Evolutionary conservation across 2,329 filamentous ascomycete species (phyloP).

Genomic region (Elsinoe australis): DNA sequence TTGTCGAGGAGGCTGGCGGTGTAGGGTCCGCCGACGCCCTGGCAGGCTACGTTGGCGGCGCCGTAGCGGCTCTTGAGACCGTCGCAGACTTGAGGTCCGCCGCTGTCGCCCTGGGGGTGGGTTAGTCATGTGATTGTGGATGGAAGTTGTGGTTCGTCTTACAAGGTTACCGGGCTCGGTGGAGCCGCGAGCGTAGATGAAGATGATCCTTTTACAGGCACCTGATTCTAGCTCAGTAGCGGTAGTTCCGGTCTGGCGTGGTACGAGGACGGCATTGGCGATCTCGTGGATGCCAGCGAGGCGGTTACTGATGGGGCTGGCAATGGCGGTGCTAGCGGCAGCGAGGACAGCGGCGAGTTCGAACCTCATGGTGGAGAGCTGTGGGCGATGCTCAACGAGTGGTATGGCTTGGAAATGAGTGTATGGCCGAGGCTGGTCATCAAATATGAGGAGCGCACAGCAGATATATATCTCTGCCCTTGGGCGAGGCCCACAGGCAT

Average conservation of each 20-base stretch:
- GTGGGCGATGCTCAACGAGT: neutral
- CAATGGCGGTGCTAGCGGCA: constrained; percentile 1
- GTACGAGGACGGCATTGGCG: neutral
- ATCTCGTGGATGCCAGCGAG: constrained; percentile 6
- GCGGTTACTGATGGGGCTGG: neutral
- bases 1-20: constrained; percentile 22
- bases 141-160: neutral
- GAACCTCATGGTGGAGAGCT: constrained; percentile 9
- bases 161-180: constrained; percentile 45
- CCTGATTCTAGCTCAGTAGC: constrained; percentile 21
- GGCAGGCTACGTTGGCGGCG: constrained; percentile 23
- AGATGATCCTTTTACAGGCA: constrained; percentile 41
- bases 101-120: constrained; percentile 19
- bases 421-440: neutral
- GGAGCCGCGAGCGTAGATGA: constrained; percentile 52
- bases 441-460: neutral
- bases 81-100: constrained; percentile 25
- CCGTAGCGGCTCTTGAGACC: constrained; percentile 23
- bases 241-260: constrained; percentile 14
- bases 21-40: constrained; percentile 25
- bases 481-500: neutral
- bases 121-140: neutral
- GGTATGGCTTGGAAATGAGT: neutral
- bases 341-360: constrained; percentile 2
- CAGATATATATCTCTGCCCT: constrained; percentile 1